A percentile compares a stretch with the other conserved stretches of the same genome.
Conservation (phyloP, 2,329 filamentous ascomycete species). For the Aspergillus chevalieri region DNA sequence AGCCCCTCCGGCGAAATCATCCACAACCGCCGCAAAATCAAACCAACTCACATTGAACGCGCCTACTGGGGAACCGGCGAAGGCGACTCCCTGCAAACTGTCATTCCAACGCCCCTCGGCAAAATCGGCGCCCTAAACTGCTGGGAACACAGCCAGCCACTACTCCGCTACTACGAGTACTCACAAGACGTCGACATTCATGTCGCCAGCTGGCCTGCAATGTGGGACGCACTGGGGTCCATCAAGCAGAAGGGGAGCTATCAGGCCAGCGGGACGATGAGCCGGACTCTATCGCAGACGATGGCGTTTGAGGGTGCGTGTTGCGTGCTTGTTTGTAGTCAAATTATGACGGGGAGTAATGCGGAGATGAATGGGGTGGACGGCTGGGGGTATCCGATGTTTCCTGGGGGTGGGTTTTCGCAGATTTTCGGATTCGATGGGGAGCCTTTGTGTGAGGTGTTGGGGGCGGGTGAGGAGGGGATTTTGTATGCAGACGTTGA, state of each 20-base stretch:
- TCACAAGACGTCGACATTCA: conserved; percentile 41
- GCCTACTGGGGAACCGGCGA: conserved; percentile 42
- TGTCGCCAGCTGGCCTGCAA: conserved; percentile 42
- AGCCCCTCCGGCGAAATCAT: conserved; percentile 33
- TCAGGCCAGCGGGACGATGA: not conserved
- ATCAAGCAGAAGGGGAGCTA: not conserved
- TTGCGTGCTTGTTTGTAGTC: conserved; percentile 3
- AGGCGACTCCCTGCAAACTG: conserved; percentile 28
- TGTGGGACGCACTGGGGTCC: conserved; percentile 1
- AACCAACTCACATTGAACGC: conserved; percentile 47
- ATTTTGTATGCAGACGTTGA: conserved; percentile 50
- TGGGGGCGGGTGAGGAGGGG: conserved; percentile 39
- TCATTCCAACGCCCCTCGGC: conserved; percentile 34
- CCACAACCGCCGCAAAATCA: conserved; percentile 43
- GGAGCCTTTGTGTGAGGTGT: conserved; percentile 36
- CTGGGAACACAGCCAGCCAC: conserved; percentile 46
- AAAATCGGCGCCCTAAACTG: conserved; percentile 31
- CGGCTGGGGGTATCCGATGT: not conserved
- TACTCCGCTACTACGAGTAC: conserved; percentile 42
- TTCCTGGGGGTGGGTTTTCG: conserved; percentile 40
- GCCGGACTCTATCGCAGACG: not conserved
- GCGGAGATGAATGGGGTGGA: conserved; percentile 14
- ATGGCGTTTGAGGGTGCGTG: not conserved
- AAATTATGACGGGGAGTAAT: not conserved
- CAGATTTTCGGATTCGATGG: conserved; percentile 51